Evolutionary conservation across 768 basidiomycete species (phyloP), one percentile per base, ranked within the genome.

Genomic region (Pilatotrama ljubarskyi): DNA sequence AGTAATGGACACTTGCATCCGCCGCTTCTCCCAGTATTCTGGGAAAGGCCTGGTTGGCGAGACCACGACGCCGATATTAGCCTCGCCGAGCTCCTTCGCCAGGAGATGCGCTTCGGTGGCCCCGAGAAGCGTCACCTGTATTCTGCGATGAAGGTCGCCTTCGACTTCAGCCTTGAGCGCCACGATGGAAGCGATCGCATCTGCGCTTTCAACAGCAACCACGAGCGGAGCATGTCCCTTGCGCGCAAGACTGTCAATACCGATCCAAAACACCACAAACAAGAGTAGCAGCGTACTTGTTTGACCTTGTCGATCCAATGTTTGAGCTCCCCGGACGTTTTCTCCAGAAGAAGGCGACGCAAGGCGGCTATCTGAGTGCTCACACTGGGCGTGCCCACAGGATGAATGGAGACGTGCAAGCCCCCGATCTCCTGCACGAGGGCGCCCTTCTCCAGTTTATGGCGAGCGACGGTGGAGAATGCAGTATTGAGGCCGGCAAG

Each of bases 281-380:
- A 9, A 36, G 13, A n/a, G n/a, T n/a, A n/a, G 43, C 29, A 20
- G 61, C 74, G 36, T 64, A 84, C 87, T 71, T 80, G 65, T 24
- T 74, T 72, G 58, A 82, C 79, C 47, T 78, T 72, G 53, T 73
- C 68, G 67, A 87, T 81, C 53, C 64, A 70, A n/a, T 71, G 59
- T 3, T 73, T 79, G 11, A 82, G 62, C 35, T 80, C 79, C 9
- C 77, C 76, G 59, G 75, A 63, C 26, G 75, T 66, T 40, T 72
- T 61, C 14, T 36, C 76, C 8, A 85, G 74, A 4, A 95, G 76
- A 20, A 92, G 74, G 3, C 79, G 76, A 2, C 92, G 81, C 44
- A 95, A 75, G 4, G 83, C 77, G 14, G 86, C 86, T 61, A 95
- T 86, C 64, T 92, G 85, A 14, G 88, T 88, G 72, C 91, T 92